Base-by-base conservation (phyloP, 2,329 filamentous ascomycete species). In the Alternaria sp. region DNA sequence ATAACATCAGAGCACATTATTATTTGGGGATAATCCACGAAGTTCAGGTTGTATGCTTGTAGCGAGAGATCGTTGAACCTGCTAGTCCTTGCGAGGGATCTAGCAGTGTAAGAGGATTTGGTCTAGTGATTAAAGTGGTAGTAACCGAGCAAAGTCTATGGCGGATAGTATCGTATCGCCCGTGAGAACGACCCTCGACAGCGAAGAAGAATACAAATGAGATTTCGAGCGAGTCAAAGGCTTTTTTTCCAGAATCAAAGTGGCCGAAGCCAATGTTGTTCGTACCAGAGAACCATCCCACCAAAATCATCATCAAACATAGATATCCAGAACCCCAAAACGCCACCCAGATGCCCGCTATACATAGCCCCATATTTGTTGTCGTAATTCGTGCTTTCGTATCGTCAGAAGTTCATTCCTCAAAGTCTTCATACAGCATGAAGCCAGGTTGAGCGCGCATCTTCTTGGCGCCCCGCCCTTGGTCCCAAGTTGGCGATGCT, bases 401-500 rank as follows among this genome's bases (percentile, higher is more conserved):
- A 58, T 61, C 54, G 56, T 53, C 32, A 26, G 47, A 15, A 19
- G 25, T 23, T 61, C 46, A 70, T 57, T 70, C 66, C 46, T 70
- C 65, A 25, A 64, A 61, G 51, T 68, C 66, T 40, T 70, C 68
- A 28, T 62, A 66, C 47, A 70, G 56, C 62, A 68, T 67, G 65
- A 70, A 70, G n/a, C 63, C 61, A 15, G 62, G 62, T 15, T 62
- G 64, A 17, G 60, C 56, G 25, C 62, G 67, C 65, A 73, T 73
- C 59, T 73, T 73, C 58, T 73, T 73, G 6, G 59, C 66, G 21
- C 61, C 60, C 28, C 66, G 43, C 17, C 71, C 72, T 57, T 75
- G 71, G 11, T 75, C 72, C 73, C 73, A 77, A 3, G 70, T 69
- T 19, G 74, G 74, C 12, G 74, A 77, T 12, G 73, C 72, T 44